Conservation (phyloP, 2,329 filamentous ascomycete genomes). For the Lasiodiplodia citricola region DNA sequence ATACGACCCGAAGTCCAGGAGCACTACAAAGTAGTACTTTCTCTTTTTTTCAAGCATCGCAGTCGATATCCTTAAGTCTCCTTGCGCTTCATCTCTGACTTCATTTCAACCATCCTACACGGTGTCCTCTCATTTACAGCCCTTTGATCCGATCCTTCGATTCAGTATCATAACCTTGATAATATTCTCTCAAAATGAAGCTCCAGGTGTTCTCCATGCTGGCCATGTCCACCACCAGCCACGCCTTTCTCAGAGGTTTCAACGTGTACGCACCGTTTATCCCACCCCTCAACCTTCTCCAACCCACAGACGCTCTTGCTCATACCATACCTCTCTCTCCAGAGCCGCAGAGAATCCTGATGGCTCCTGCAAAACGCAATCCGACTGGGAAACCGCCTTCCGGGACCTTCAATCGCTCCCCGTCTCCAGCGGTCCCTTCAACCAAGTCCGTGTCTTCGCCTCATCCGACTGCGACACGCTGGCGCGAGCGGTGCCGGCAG, state of each 20-base stretch:
- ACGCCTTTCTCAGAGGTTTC: conserved; percentile 38
- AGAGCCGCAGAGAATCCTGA: conserved; percentile 35
- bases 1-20: not conserved
- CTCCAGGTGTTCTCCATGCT: not conserved
- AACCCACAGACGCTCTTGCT: not conserved
- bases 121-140: not conserved
- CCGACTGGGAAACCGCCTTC: conserved; percentile 38
- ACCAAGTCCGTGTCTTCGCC: conserved; percentile 35
- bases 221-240: not conserved
- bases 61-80: not conserved
- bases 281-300: not conserved
- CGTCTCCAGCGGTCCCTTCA: conserved; percentile 32
- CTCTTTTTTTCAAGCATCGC: not conserved
- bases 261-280: conserved; percentile 29
- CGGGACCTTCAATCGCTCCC: conserved; percentile 34
- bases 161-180: not conserved
- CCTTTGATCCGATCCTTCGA: not conserved
- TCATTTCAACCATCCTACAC: not conserved
- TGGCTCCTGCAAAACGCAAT: conserved; percentile 35
- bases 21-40: not conserved
- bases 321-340: not conserved
- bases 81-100: not conserved
- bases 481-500: conserved; percentile 38
- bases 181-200: not conserved
- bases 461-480: conserved; percentile 34